phyloP scores from a whole-genome alignment of 1,284 basidiomycete species.

The Pseudozyma flocculosa region DNA sequence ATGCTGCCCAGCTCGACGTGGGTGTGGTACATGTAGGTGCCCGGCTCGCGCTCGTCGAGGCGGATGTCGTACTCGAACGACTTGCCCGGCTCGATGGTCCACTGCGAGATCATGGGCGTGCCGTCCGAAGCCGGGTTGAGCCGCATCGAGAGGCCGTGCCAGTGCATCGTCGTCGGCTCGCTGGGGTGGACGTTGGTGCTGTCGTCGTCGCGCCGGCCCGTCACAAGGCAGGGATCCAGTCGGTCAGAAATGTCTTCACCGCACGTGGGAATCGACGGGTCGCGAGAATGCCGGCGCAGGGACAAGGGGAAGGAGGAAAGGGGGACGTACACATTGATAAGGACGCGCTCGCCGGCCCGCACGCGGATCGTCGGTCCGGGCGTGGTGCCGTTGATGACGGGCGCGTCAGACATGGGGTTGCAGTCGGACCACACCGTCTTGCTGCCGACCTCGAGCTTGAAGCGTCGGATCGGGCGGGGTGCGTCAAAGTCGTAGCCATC shows the following conservation, averaged over 20 bases:
- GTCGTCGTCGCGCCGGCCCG: too few species aligned
- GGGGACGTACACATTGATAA: constrained; percentile 17
- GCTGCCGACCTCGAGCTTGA: neutral
- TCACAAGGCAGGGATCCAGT: constrained; percentile 11
- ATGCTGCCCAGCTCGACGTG: constrained; percentile 44
- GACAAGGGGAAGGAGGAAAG: too few species aligned
- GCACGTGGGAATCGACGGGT: neutral
- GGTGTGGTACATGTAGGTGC: constrained; percentile 38
- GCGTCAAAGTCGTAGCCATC: neutral
- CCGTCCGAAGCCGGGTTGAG: constrained; percentile 49
- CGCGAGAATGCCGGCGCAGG: too few species aligned
- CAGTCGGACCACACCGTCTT: neutral
- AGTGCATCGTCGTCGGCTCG: constrained; percentile 41
- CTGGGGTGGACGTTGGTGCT: constrained; percentile 22
- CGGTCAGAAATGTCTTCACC: neutral
- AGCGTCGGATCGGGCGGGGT: neutral
- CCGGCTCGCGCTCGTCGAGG: constrained; percentile 15
- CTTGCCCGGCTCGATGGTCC: constrained; percentile 26
- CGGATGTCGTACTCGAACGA: constrained; percentile 41
- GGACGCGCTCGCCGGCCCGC: constrained; percentile 30
- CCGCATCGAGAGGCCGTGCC: constrained; percentile 37
- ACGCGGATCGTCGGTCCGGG: constrained; percentile 46
- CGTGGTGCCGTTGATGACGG: constrained; percentile 28
- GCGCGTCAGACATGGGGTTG: neutral
- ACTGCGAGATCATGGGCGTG: constrained; percentile 39